phyloP scores from a whole-genome alignment of 805 yeast species.

The Suhomyces canberraensis region DNA sequence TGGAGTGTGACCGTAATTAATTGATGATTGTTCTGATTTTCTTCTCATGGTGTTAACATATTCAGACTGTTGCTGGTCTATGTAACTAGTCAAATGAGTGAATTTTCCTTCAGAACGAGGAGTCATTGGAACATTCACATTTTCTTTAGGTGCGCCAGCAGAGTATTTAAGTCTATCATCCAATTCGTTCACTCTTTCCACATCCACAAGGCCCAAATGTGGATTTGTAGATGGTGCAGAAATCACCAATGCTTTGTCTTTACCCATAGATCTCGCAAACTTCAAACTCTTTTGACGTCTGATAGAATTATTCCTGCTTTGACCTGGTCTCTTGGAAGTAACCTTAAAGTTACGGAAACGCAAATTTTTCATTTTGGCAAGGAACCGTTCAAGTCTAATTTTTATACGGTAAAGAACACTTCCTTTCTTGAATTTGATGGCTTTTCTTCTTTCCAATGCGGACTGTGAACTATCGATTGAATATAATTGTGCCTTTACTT shows the following conservation, averaged over 20 bases:
- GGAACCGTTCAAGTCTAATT: slow-evolving; percentile 21
- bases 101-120: slow-evolving; percentile 10
- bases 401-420: slow-evolving; percentile 30
- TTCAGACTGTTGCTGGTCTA: slow-evolving; percentile 23
- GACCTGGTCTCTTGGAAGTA: slow-evolving; percentile 15
- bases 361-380: slow-evolving; percentile 19
- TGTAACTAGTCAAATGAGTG: slow-evolving; percentile 24
- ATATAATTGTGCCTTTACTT: slow-evolving; percentile 1
- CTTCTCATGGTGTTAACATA: slow-evolving; percentile 8
- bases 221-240: slow-evolving; percentile 35
- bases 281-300: slow-evolving; percentile 1
- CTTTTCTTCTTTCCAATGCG: slow-evolving; percentile 24
- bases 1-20: slow-evolving; percentile 6
- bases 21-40: slow-evolving; percentile 6
- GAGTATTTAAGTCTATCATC: slow-evolving; percentile 20
- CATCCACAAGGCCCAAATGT: slow-evolving; percentile 18
- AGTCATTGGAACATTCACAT: slow-evolving; percentile 9
- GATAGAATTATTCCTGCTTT: slow-evolving; percentile 9
- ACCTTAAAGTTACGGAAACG: slow-evolving; percentile 21
- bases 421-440: slow-evolving; percentile 35
- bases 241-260: slow-evolving; percentile 10
- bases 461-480: slow-evolving; percentile 3
- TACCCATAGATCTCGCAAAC: neutral
- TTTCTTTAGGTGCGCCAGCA: slow-evolving; percentile 24
- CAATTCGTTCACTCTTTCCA: slow-evolving; percentile 14